Base-by-base conservation (phyloP, 306 rosid species). In the Arachis stenosperma region DNA sequence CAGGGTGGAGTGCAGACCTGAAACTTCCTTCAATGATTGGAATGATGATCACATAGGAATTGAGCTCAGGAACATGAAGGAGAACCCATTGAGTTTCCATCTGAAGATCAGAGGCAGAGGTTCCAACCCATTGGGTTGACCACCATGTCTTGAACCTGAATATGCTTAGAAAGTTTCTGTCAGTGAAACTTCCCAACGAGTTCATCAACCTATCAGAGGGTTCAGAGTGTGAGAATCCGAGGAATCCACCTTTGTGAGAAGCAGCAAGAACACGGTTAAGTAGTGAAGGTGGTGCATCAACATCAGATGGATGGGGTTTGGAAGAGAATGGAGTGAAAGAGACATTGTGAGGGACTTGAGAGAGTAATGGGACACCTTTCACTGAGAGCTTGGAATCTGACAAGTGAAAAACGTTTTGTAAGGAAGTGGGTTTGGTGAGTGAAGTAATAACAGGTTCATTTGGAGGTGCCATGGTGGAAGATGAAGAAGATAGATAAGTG, bases 81-180 rank as follows among this genome's bases (percentile, higher is more conserved):
- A 90, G 90, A 30, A 86, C 65, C 97, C 97, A 93, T 68, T 90
- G 97, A 60, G 97, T 90, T 79, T 93, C 93, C 92, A 86, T 84
- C 77, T 90, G 98, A 60, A 93, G 52, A 74, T 89, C 88, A 0
- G 97, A 93, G 40, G 97, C 93, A n/a, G 96, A 89, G 12, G 75
- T 86, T 43, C 98, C 97, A 5, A 87, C 89, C 97, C 93, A 93
- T 78, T 86, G 91, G 40, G 96, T 93, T 3, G 98, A 90, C 98
- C 96, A 90, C 97, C 98, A 93, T 3, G 98, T 90, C 81, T 93
- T 93, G 91, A 90, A 90, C 88, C 98, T 79, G 66, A 90, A 90
- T 54, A 90, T 69, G 55, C 96, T 89, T 0, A 90, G 75, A 12
- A 93, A 93, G 67, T 89, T 71, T 22, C 91, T 89, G 6, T 61